Percentiles rank a stretch among this genome's conserved stretches.
Conservation (phyloP, 257 asterid genomes). For the Nyctanthes arbortristis region DNA sequence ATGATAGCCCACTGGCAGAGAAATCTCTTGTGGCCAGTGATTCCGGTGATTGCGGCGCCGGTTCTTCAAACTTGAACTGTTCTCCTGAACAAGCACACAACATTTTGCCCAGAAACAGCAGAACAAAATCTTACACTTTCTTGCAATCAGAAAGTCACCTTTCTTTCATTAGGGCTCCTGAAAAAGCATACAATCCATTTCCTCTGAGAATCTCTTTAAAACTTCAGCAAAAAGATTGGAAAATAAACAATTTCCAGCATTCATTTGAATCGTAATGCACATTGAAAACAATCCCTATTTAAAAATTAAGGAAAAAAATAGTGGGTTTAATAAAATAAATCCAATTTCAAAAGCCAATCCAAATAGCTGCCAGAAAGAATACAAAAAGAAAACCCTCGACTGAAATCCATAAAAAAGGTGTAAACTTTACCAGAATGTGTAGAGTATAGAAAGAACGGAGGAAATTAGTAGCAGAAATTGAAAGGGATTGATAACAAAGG, state of each 20-base stretch:
- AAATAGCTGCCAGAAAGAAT: neutral
- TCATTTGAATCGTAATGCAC: neutral
- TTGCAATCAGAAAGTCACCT: slow-evolving; percentile 24
- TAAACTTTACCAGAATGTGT: neutral
- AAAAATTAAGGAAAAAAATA: neutral
- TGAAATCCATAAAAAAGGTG: neutral
- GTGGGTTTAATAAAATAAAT: neutral
- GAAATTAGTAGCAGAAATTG: slow-evolving; percentile 20
- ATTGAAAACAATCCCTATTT: neutral
- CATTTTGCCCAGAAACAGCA: slow-evolving; percentile 37
- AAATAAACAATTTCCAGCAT: neutral
- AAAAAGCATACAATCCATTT: neutral
- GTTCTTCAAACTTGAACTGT: slow-evolving; percentile 75
- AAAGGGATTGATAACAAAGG: slow-evolving; percentile 18
- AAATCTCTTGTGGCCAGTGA: slow-evolving; percentile 91
- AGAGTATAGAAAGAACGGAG: slow-evolving; percentile 26
- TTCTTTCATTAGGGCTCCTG: slow-evolving; percentile 19
- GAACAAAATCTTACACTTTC: slow-evolving; percentile 5
- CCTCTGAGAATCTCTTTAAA: neutral
- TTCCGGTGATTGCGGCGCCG: slow-evolving; percentile 79
- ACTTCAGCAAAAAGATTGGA: slow-evolving; percentile 13
- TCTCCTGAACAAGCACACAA: slow-evolving; percentile 93
- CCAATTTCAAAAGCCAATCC: slow-evolving; percentile 12
- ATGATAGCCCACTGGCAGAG: slow-evolving; percentile 82
- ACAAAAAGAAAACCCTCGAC: neutral